phyloP scores from a whole-genome alignment of 352 stramenopile species.

The Globisporangium paddicum region DNA sequence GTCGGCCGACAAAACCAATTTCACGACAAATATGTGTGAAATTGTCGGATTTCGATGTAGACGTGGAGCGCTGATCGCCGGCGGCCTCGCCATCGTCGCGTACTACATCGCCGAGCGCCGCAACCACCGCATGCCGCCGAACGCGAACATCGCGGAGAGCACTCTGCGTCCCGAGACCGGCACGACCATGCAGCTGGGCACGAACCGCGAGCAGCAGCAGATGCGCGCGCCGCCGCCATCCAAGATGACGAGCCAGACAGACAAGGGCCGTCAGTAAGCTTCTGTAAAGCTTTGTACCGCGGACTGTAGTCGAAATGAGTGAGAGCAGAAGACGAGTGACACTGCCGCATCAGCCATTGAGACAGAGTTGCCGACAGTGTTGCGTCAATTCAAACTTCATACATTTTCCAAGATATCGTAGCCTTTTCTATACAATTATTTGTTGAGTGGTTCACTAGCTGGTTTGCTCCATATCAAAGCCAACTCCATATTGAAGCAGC shows the following conservation, averaged over 20 bases:
- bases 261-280: not conserved
- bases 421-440: too few relatives aligned
- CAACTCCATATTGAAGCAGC: too few relatives aligned
- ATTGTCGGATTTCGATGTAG: not conserved
- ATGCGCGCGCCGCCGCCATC: slow-evolving; percentile 1
- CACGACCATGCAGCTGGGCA: slow-evolving; percentile 10
- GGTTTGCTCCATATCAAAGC: too few relatives aligned
- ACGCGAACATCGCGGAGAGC: not conserved
- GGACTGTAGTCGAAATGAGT: too few relatives aligned
- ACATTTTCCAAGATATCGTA: too few relatives aligned
- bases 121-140: not conserved
- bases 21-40: not conserved
- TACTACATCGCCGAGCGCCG: slow-evolving; percentile 23
- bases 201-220: slow-evolving; percentile 8
- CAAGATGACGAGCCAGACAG: not conserved
- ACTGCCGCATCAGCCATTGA: too few relatives aligned
- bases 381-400: too few relatives aligned
- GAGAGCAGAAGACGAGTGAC: too few relatives aligned
- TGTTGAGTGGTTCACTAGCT: too few relatives aligned
- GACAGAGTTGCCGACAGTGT: too few relatives aligned
- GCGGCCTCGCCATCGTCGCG: slow-evolving; percentile 20
- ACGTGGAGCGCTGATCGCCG: slow-evolving; percentile 18
- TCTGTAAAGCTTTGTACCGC: too few relatives aligned
- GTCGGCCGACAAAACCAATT: not conserved
- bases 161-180: not conserved